Evolutionary conservation across 2,329 filamentous ascomycete species (phyloP).

Genomic region (Epichloe gansuensis): DNA sequence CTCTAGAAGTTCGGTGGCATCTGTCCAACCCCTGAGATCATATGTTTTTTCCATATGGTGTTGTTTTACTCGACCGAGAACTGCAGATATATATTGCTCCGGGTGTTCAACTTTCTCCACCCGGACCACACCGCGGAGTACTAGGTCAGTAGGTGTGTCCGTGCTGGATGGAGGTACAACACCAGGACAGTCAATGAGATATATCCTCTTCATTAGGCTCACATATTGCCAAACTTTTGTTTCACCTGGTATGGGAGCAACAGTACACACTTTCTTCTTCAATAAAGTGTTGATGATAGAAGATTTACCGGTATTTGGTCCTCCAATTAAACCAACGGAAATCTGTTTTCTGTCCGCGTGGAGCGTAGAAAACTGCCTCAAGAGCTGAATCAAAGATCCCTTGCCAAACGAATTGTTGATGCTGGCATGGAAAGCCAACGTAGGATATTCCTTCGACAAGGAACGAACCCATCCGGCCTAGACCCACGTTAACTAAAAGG

Average conservation of each 20-base stretch:
- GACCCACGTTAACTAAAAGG: constrained; percentile 6
- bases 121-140: constrained; percentile 80
- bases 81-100: constrained; percentile 83
- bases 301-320: constrained; percentile 87
- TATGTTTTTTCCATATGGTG: constrained; percentile 91
- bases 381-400: constrained; percentile 79
- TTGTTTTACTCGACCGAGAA: constrained; percentile 67
- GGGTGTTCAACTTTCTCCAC: constrained; percentile 95
- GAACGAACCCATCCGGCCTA: constrained; percentile 87
- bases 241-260: constrained; percentile 89
- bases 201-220: constrained; percentile 82
- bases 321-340: constrained; percentile 68
- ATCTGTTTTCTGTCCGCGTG: constrained; percentile 91
- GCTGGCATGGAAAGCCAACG: constrained; percentile 84
- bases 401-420: constrained; percentile 97
- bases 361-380: constrained; percentile 83
- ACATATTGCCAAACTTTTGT: constrained; percentile 99
- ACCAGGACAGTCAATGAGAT: constrained; percentile 88
- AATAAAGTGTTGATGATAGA: constrained; percentile 94
- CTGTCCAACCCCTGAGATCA: constrained; percentile 65
- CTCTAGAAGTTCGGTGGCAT: constrained; percentile 74
- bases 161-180: constrained; percentile 81
- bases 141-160: constrained; percentile 75
- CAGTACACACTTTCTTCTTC: constrained; percentile 86
- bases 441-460: constrained; percentile 84